Percentiles rank a stretch among this genome's conserved stretches.
These are phyloP conservation scores for Agaricus blazei DNA, from an alignment of 768 basidiomycete species.

Conservation along the genomic window DNA sequence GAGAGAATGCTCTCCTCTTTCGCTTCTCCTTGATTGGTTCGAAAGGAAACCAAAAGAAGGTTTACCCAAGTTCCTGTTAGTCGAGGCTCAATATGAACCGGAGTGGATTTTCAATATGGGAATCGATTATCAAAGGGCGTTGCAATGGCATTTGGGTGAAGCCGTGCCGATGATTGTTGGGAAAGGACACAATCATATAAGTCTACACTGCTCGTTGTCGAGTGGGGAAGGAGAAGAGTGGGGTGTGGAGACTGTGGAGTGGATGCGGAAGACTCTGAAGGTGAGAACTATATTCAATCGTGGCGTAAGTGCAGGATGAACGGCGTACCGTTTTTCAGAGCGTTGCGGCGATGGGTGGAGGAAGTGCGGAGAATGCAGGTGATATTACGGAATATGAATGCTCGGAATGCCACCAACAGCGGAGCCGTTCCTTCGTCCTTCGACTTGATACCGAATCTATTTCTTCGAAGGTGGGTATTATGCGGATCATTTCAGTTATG, in stretches of 20 bases:
- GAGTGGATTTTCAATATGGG: constrained; percentile 32
- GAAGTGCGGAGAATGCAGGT: background rate
- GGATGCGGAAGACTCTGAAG: constrained; percentile 22
- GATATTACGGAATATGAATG: background rate
- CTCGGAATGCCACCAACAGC: background rate
- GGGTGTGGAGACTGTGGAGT: constrained; percentile 42
- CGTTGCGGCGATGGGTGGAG: background rate
- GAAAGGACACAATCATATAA: constrained; percentile 61
- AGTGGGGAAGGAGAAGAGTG: constrained; percentile 60
- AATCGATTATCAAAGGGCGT: constrained; percentile 30
- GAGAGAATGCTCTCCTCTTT: background rate
- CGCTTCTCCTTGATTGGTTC: constrained; percentile 13
- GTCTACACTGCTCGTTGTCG: constrained; percentile 41
- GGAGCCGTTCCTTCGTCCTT: background rate
- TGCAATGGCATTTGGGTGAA: constrained; percentile 30
- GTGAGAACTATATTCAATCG: background rate
- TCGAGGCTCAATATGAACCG: constrained; percentile 53
- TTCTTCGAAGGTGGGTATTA: background rate
- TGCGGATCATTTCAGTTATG: background rate
- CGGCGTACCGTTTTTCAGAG: background rate
- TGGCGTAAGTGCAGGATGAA: background rate
- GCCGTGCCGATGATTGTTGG: constrained; percentile 32
- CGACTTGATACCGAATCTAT: background rate
- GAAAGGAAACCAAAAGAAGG: constrained; percentile 24
- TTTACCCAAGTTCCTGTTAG: constrained; percentile 43